Percentiles rank a stretch among this genome's conserved stretches.
phyloP scores from a whole-genome alignment of 352 stramenopile genomes.

The Phytophthora parvispora region DNA sequence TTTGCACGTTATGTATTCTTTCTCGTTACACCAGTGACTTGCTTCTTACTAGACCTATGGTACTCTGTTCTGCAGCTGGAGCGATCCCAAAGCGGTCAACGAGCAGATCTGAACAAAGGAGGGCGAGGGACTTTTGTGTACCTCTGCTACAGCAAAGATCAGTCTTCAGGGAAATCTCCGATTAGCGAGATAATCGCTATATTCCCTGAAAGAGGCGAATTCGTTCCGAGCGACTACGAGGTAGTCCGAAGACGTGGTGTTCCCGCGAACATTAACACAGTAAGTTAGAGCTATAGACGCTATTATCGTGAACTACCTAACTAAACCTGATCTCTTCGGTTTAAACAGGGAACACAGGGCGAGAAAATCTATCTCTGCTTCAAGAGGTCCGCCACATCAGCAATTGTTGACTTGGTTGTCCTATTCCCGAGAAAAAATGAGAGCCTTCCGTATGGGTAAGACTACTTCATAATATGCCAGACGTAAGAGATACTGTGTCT shows the following conservation, averaged over 20 bases:
- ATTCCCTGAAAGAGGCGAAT: constrained; percentile 83
- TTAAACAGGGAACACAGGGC: constrained; percentile 75
- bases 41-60: not conserved
- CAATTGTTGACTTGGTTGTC: constrained; percentile 74
- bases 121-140: constrained; percentile 85
- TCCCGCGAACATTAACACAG: constrained; percentile 82
- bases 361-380: constrained; percentile 87
- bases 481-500: not conserved
- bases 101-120: constrained; percentile 86
- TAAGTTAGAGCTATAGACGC: constrained; percentile 18
- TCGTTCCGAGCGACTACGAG: constrained; percentile 84
- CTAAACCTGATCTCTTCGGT: not conserved
- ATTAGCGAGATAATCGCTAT: constrained; percentile 85
- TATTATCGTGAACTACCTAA: not conserved
- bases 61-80: constrained; percentile 56
- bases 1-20: constrained; percentile 19
- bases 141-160: constrained; percentile 72
- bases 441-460: constrained; percentile 82
- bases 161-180: constrained; percentile 52
- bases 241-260: constrained; percentile 64
- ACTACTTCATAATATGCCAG: not conserved
- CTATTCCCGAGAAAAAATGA: constrained; percentile 89
- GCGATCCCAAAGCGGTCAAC: constrained; percentile 73
- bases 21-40: not conserved
- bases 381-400: constrained; percentile 70